Conservation (phyloP, 805 yeast species). For the Blastobotrys muscicola region DNA sequence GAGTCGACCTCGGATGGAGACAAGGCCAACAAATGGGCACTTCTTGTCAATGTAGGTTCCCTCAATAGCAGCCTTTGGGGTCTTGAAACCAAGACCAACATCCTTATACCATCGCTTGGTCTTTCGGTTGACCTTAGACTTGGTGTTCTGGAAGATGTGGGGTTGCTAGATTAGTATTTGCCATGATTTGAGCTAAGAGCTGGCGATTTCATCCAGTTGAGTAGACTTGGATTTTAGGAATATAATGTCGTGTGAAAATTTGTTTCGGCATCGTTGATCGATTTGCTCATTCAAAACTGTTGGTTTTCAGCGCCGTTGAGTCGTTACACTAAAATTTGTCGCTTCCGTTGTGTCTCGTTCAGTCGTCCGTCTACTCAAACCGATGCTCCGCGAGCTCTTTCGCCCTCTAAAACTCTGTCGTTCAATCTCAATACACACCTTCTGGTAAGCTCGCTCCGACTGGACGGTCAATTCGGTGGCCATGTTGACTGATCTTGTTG, state of each 20-base stretch:
- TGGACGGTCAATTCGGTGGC: constrained; percentile 99
- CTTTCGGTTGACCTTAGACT: constrained; percentile 96
- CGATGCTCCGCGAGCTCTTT: neutral
- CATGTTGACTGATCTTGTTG: constrained; percentile 37
- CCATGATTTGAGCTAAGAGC: no score
- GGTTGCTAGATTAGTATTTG: constrained; percentile 72
- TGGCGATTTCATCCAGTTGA: neutral
- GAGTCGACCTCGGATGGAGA: constrained; percentile 99
- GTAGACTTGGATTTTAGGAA: neutral
- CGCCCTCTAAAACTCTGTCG: neutral
- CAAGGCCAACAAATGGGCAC: constrained; percentile 97
- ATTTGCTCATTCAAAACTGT: no score
- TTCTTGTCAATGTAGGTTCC: constrained; percentile 99
- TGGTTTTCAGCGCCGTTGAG: no score
- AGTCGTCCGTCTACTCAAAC: neutral
- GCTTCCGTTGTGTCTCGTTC: neutral
- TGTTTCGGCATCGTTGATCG: no score
- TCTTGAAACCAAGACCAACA: constrained; percentile 99
- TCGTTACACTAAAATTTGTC: neutral
- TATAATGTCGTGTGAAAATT: neutral
- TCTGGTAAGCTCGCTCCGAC: constrained; percentile 99
- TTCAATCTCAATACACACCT: constrained; percentile 52
- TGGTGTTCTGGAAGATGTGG: constrained; percentile 99
- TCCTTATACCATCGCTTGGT: constrained; percentile 99
- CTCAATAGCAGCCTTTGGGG: constrained; percentile 97